Conservation (phyloP, 495 filamentous ascomycete species). For the Baudoinia panamericana region DNA sequence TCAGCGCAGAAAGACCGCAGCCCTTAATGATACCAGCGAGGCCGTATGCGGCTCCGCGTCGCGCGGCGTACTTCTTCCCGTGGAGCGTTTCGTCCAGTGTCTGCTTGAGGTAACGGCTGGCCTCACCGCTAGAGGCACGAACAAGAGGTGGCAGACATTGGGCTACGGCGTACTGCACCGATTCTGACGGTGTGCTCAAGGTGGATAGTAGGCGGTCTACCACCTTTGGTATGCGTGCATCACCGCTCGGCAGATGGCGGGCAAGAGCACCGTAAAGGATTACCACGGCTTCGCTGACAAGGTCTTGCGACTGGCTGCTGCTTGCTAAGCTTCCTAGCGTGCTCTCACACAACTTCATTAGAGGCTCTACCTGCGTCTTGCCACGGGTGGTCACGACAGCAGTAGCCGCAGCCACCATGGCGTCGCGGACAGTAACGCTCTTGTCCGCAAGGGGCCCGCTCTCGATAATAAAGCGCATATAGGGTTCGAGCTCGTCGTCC, state of each 20-base stretch:
- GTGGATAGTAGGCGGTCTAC: slow-evolving; percentile 72
- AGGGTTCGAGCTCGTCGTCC: slow-evolving; percentile 52
- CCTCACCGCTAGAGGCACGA: slow-evolving; percentile 60
- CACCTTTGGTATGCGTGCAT: slow-evolving; percentile 71
- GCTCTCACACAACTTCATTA: slow-evolving; percentile 83
- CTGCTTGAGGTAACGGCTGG: slow-evolving; percentile 64
- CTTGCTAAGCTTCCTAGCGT: slow-evolving; percentile 72
- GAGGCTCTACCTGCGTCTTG: slow-evolving; percentile 63
- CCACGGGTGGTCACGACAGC: slow-evolving; percentile 67
- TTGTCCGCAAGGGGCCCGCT: slow-evolving; percentile 70
- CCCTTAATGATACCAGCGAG: slow-evolving; percentile 82
- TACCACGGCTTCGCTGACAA: slow-evolving; percentile 90
- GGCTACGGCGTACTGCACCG: slow-evolving; percentile 89
- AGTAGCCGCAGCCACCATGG: slow-evolving; percentile 91
- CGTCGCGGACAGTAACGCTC: slow-evolving; percentile 58
- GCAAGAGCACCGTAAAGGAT: slow-evolving; percentile 92
- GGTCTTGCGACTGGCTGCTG: slow-evolving; percentile 61
- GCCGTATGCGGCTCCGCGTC: slow-evolving; percentile 88
- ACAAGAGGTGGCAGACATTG: slow-evolving; percentile 86
- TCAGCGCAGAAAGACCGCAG: slow-evolving; percentile 65
- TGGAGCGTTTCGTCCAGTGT: slow-evolving; percentile 66
- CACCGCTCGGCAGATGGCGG: slow-evolving; percentile 69
- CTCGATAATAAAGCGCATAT: slow-evolving; percentile 75
- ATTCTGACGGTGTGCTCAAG: slow-evolving; percentile 88
- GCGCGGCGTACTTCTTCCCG: slow-evolving; percentile 76